Conservation (phyloP, 352 stramenopile genomes). For the Globisporangium radiosum region DNA sequence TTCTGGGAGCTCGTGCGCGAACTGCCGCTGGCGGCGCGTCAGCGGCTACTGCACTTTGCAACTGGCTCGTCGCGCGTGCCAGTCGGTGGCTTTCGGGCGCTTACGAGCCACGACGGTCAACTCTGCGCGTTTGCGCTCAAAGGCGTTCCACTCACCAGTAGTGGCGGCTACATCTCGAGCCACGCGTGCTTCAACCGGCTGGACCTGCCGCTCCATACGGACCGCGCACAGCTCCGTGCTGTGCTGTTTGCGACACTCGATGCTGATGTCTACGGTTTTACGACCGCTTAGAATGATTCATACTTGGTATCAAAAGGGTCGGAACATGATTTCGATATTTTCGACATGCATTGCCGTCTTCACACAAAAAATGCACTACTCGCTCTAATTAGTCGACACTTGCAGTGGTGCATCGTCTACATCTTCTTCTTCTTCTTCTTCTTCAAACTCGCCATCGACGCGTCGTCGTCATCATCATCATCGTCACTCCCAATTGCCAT, state of each 20-base stretch:
- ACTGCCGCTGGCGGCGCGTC: conserved; percentile 68
- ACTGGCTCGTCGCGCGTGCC: conserved; percentile 79
- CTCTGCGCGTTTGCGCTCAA: conserved; percentile 72
- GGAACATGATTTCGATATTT: too few species aligned
- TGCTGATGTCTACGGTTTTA: conserved; percentile 60
- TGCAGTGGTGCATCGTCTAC: not conserved
- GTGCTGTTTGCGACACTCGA: conserved; percentile 54
- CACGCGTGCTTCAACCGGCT: conserved; percentile 86
- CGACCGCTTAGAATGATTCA: conserved; percentile 15
- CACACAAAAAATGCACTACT: not conserved
- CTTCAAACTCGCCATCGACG: conserved; percentile 18
- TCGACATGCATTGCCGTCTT: too few species aligned
- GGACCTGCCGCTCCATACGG: conserved; percentile 93
- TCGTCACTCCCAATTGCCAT: too few species aligned
- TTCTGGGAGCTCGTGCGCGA: conserved; percentile 86
- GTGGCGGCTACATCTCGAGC: conserved; percentile 46
- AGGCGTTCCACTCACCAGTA: conserved; percentile 24
- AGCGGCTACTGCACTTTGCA: conserved; percentile 68
- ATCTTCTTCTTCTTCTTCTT: conserved; percentile 32
- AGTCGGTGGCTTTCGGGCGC: conserved; percentile 50
- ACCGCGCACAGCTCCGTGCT: conserved; percentile 70
- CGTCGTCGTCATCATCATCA: not conserved
- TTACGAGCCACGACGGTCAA: conserved; percentile 76
- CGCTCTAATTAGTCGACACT: not conserved
- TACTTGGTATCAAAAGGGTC: too few species aligned